Conservation (phyloP, 2,329 filamentous ascomycete genomes). For the Fusarium neocosmosporiellum region DNA sequence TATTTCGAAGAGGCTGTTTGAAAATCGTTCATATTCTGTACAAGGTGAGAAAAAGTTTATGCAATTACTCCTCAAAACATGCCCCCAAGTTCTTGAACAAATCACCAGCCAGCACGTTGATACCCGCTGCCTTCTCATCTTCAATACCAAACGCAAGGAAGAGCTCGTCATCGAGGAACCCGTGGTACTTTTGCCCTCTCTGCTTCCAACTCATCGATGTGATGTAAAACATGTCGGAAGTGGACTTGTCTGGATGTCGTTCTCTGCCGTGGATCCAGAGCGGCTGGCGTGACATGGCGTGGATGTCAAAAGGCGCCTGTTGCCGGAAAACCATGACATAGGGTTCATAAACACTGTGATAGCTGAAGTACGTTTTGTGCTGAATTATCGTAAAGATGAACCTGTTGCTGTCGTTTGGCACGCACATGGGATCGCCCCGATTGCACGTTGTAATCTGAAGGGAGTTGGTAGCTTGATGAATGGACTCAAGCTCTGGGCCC, state of each 20-base stretch:
- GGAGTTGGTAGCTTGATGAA: conserved; percentile 71
- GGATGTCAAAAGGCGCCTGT: conserved; percentile 59
- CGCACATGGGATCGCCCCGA: conserved; percentile 57
- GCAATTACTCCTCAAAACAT: conserved; percentile 38
- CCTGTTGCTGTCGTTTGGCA: conserved; percentile 58
- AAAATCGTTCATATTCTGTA: too few relatives aligned
- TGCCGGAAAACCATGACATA: conserved; percentile 64
- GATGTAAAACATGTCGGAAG: conserved; percentile 68
- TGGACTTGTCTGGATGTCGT: conserved; percentile 42
- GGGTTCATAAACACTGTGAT: conserved; percentile 65
- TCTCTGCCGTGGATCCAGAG: conserved; percentile 66
- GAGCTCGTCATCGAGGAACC: conserved; percentile 66
- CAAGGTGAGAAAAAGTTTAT: too few relatives aligned
- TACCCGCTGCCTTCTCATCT: conserved; percentile 58
- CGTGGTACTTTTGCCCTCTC: conserved; percentile 61
- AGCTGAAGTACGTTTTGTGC: conserved; percentile 61
- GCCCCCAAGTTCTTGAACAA: conserved; percentile 54
- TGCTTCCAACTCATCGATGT: conserved; percentile 68
- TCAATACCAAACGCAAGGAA: conserved; percentile 68
- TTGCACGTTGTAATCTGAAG: conserved; percentile 66
- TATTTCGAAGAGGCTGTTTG: too few relatives aligned
- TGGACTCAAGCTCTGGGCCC: conserved; percentile 53
- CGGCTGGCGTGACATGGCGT: conserved; percentile 61
- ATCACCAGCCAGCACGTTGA: conserved; percentile 63
- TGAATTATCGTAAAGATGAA: conserved; percentile 67